Evolutionary conservation across 768 basidiomycete species (phyloP).

Genomic region (Roridomyces roridus): DNA sequence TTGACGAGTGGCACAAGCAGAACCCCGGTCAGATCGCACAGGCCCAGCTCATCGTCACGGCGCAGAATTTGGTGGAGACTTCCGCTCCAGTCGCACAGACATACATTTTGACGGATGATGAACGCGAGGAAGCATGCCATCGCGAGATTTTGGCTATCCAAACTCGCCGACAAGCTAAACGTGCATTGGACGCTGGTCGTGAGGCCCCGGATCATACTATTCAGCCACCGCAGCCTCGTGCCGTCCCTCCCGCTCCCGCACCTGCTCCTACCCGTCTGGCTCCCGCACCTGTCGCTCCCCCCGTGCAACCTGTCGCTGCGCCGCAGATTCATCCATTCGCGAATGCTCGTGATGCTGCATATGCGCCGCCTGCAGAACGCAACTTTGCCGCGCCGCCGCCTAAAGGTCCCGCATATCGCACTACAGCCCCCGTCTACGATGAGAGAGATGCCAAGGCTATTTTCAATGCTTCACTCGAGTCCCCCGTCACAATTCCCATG

Average conservation of each 20-base stretch:
- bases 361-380: conserved; percentile 10
- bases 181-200: background rate
- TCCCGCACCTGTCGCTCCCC: too few relatives aligned
- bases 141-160: conserved; percentile 4
- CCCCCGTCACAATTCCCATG: conserved; percentile 24
- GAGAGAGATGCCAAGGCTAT: conserved; percentile 14
- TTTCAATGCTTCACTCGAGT: conserved; percentile 24
- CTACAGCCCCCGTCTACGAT: conserved; percentile 25
- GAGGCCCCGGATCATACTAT: conserved; percentile 1
- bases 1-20: conserved; percentile 15
- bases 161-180: background rate
- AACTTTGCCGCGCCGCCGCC: conserved; percentile 14
- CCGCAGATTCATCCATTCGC: conserved; percentile 4
- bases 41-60: conserved; percentile 1
- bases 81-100: background rate
- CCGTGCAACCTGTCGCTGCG: background rate
- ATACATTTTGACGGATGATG: conserved; percentile 2
- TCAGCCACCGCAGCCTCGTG: conserved; percentile 1
- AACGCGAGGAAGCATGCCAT: background rate
- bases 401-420: conserved; percentile 25
- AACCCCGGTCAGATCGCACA: conserved; percentile 16
- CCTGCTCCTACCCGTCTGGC: background rate
- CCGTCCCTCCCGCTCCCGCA: too few relatives aligned
- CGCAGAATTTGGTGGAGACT: background rate
- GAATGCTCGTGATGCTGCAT: conserved; percentile 9